Evolutionary conservation across 257 asterid species (phyloP), one percentile per base, ranked within the genome.

Genomic region (Solanum chilense): DNA sequence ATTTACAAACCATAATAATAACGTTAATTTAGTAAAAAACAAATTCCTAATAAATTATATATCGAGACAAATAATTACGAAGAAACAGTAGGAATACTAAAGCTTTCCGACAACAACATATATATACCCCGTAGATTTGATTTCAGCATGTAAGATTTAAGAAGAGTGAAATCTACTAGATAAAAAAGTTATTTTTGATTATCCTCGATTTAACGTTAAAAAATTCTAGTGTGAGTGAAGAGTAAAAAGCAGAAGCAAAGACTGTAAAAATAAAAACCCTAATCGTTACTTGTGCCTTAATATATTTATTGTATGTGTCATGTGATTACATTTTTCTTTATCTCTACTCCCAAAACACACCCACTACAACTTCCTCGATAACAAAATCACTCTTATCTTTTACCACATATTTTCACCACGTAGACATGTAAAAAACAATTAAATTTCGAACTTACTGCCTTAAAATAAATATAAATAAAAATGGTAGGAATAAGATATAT

Each of bases 321-420:
- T 90, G 95, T 90, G 94, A 87, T 87, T 69, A 20, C 83, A 60
- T 88, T 39, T 88, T 87, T 81, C 87, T 89, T 89, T 42, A 88
- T 91, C 91, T 91, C 97, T 87, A 85, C 89, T 95, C 96, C 98
- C 97, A 88, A 95, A 92, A 94, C 92, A 74, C 89, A 86, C 90
- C 98, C 97, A 95, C 98, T 87, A 88, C 23, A n/a, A 85, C 75
- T 88, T 90, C 90, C 98, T 94, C 93, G 98, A 92, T 89, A 89
- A 87, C 90, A 92, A 91, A 93, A 88, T 89, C 89, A 86, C 80
- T 71, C 73, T 84, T 5, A 56, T 84, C 76, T 76, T 80, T 58
- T 27, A 41, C 87, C n/a, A 42, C 82, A 45, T 81, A 78, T 89
- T 88, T 91, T 91, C 86, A 90, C 92, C 91, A 27, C 80, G 77